Evolutionary conservation across 2,329 filamentous ascomycete genomes (phyloP), one percentile per base, ranked within the genome.

Genomic region (Cercospora berteroae): DNA sequence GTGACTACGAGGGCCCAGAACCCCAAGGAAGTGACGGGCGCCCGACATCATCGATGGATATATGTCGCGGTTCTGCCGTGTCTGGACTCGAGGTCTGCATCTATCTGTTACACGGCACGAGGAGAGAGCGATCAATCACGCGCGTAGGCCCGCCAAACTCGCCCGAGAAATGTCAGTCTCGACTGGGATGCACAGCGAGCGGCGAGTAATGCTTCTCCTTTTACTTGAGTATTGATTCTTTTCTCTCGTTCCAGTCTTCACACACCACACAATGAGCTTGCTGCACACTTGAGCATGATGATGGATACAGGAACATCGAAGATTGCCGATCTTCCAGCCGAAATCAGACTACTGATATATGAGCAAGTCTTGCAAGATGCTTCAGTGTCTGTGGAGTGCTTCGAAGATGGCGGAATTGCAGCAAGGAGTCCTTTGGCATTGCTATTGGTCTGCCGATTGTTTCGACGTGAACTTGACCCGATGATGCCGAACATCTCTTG

Each of bases 301-400:
- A 57, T 42, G 20, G 50, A 50, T 25, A 31, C 27, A n/a, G 23
- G 23, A 33, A 56, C 29, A 18, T 57, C 25, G 50, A 52, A 29
- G 29, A 27, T 63, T 25, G 10, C 27, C 10, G 61, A 63, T 23
- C 48, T 66, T 3, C 64, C 64, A 2, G 12, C 60, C 6, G 64
- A 66, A 18, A 6, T 66, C 7, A 62, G 65, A 10, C 25, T 63
- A 4, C 23, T 23, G n/a, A 63, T 65, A 18, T 66, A 63, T 13
- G 59, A 66, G 29, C 25, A 57, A 18, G 13, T 63, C 27, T 50
- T 66, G 27, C 48, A 63, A 44, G 52, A 63, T 27, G n/a, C 61
- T 36, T 18, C 16, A 4, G 44, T 63, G 31, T 36, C 61, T 16
- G 61, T 63, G 8, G 18, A 18, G n/a, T 63, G 48, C 33, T 31